Conservation (phyloP, 2,329 filamentous ascomycete genomes). For the Phyllosticta citriasiana region DNA sequence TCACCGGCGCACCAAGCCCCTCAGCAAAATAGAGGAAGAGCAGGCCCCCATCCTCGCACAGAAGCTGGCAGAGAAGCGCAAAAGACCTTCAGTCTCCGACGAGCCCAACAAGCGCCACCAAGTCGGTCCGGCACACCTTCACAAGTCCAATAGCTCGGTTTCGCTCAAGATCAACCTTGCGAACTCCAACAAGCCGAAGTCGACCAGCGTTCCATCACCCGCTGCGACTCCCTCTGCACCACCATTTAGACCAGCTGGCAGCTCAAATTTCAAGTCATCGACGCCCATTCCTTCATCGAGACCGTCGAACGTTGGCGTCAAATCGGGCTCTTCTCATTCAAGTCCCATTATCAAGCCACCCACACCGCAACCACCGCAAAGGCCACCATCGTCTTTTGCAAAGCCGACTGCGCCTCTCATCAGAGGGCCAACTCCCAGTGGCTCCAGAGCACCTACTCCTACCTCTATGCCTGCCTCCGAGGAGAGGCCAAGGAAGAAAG, state of each 20-base stretch:
- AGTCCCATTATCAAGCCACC: not conserved
- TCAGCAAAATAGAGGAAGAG: slow-evolving; percentile 3
- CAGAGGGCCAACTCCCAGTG: slow-evolving; percentile 2
- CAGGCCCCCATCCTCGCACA: slow-evolving; percentile 2
- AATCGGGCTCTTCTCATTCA: not conserved
- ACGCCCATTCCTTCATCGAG: not conserved
- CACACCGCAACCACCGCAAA: not conserved
- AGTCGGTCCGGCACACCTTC: not conserved
- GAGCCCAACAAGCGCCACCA: slow-evolving; percentile 8
- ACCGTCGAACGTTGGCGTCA: not conserved
- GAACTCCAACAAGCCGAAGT: not conserved
- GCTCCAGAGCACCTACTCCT: slow-evolving; percentile 8
- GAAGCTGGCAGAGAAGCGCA: slow-evolving; percentile 6
- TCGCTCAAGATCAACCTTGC: slow-evolving; percentile 2
- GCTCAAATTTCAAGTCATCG: not conserved
- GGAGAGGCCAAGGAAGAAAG: slow-evolving; percentile 3
- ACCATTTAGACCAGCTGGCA: not conserved
- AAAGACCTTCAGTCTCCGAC: slow-evolving; percentile 1
- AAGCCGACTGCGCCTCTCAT: not conserved
- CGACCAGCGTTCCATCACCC: not conserved
- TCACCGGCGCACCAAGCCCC: slow-evolving; percentile 8
- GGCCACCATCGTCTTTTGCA: not conserved
- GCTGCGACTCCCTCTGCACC: not conserved
- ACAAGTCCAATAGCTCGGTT: not conserved
- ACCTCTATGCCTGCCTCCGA: not conserved